A percentile compares a stretch with the other conserved stretches of the same genome.
phyloP scores from a whole-genome alignment of 805 yeast genomes.

The Deakozyma indianensis region DNA sequence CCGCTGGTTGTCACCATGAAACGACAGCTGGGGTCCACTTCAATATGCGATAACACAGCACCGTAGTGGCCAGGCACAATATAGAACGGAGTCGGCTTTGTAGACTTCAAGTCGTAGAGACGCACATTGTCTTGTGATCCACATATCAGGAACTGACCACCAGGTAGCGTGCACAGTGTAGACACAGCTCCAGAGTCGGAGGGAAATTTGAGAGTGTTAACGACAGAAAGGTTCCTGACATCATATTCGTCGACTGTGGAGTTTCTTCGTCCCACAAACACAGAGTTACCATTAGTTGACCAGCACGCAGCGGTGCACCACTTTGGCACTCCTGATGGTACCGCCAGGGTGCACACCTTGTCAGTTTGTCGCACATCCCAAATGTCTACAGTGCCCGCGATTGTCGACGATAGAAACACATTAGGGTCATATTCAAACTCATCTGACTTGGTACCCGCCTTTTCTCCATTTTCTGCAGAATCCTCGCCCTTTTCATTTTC shows the following conservation, averaged over 20 bases:
- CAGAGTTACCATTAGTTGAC: conserved; percentile 67
- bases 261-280: conserved; percentile 82
- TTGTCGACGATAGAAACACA: conserved; percentile 62
- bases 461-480: conserved; percentile 5
- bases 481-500: conserved; percentile 4
- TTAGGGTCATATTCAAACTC: conserved; percentile 1
- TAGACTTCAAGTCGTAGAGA: conserved; percentile 52
- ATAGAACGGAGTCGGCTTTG: conserved; percentile 48
- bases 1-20: conserved; percentile 89
- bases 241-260: conserved; percentile 55
- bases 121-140: conserved; percentile 87
- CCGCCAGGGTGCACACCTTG: conserved; percentile 31
- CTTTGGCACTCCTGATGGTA: conserved; percentile 65
- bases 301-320: conserved; percentile 83
- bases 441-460: neutral
- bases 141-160: conserved; percentile 62
- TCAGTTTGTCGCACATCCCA: conserved; percentile 61
- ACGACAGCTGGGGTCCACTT: conserved; percentile 75
- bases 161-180: conserved; percentile 66
- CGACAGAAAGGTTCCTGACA: conserved; percentile 24
- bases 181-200: conserved; percentile 83
- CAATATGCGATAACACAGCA: conserved; percentile 62
- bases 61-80: conserved; percentile 97
- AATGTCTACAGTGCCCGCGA: conserved; percentile 66
- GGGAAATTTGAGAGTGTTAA: conserved; percentile 59